These are phyloP conservation scores for Fusarium sp. DNA, from an alignment of 2,329 filamentous ascomycete species.

Conservation along the genomic window DNA sequence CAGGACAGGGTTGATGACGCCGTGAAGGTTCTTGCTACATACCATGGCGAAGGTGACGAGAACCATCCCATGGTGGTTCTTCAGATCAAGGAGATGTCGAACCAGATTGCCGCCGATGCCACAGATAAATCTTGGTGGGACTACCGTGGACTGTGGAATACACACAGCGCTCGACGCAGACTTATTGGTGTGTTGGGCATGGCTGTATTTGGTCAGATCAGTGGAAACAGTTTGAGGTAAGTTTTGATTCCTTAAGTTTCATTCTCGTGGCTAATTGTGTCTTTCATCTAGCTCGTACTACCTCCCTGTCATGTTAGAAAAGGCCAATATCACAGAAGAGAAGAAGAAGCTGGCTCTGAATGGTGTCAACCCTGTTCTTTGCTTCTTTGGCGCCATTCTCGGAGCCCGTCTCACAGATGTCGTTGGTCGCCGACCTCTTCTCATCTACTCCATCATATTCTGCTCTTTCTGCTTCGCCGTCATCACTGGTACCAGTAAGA, in stretches of 20 bases:
- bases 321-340: slow-evolving; percentile 64
- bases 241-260: accelerated
- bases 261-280: neutral
- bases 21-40: slow-evolving; percentile 59
- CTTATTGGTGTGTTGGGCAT: slow-evolving; percentile 66
- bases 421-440: slow-evolving; percentile 68
- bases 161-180: slow-evolving; percentile 61
- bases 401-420: slow-evolving; percentile 69
- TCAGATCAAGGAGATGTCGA: slow-evolving; percentile 64
- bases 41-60: slow-evolving; percentile 65
- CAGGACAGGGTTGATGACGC: slow-evolving; percentile 59
- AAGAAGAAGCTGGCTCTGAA: slow-evolving; percentile 64
- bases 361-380: slow-evolving; percentile 66
- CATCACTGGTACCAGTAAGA: slow-evolving; percentile 63
- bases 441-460: slow-evolving; percentile 63
- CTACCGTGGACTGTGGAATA: slow-evolving; percentile 66
- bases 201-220: slow-evolving; percentile 66
- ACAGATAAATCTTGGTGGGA: slow-evolving; percentile 70
- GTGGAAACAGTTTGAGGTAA: slow-evolving; percentile 60
- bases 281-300: slow-evolving; percentile 62
- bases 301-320: slow-evolving; percentile 64
- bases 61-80: slow-evolving; percentile 65
- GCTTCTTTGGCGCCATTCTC: slow-evolving; percentile 63
- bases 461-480: slow-evolving; percentile 62
- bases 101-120: slow-evolving; percentile 62